A percentile compares a stretch with the other conserved stretches of the same genome.
These are phyloP conservation scores for Neurospora sp. DNA, from an alignment of 495 filamentous ascomycete genomes.

Conservation along the genomic window DNA sequence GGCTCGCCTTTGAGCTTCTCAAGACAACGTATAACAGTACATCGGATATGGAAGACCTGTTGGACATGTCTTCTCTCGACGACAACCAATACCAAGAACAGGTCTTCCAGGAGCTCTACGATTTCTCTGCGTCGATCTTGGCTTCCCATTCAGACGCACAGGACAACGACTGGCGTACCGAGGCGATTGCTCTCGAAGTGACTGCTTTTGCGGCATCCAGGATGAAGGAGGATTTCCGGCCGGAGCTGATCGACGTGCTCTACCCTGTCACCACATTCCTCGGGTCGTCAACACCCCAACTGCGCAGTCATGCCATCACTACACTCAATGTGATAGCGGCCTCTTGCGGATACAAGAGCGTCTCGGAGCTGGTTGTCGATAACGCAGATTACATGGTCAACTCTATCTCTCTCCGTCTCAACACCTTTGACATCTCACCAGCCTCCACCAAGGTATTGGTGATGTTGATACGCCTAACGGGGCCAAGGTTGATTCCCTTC, in stretches of 20 bases:
- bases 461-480: conserved; percentile 90
- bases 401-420: conserved; percentile 77
- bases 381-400: conserved; percentile 98
- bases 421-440: conserved; percentile 83
- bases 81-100: conserved; percentile 35
- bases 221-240: conserved; percentile 59
- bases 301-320: conserved; percentile 75
- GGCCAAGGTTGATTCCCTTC: conserved; percentile 71
- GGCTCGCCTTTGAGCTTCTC: conserved; percentile 69
- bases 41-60: conserved; percentile 55
- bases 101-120: conserved; percentile 71
- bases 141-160: conserved; percentile 36
- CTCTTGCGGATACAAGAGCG: conserved; percentile 63
- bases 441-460: conserved; percentile 81
- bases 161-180: conserved; percentile 54
- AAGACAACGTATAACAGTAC: conserved; percentile 39
- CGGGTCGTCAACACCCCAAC: conserved; percentile 55
- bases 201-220: conserved; percentile 60
- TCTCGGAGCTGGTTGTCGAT: conserved; percentile 72
- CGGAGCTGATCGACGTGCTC: conserved; percentile 81
- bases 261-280: conserved; percentile 82
- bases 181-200: conserved; percentile 65
- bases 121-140: conserved; percentile 59
- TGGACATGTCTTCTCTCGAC: conserved; percentile 39
- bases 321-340: conserved; percentile 69